phyloP scores from a whole-genome alignment of 306 rosid genomes.

The Hylodesmum podocarpum region DNA sequence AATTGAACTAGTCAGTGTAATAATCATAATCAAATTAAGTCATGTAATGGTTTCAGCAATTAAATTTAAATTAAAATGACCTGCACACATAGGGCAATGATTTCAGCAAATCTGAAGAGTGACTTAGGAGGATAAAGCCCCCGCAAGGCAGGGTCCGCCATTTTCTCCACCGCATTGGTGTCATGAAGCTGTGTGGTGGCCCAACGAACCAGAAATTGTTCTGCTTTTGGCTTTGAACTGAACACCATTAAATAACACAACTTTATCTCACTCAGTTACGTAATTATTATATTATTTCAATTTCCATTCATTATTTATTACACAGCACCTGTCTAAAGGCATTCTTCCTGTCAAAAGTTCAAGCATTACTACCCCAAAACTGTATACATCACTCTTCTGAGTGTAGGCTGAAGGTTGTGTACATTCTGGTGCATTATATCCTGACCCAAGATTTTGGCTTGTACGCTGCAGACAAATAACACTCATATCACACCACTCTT shows the following conservation, averaged over 20 bases:
- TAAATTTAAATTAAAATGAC: conserved; percentile 38
- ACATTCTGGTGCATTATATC: conserved; percentile 95
- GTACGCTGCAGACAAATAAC: conserved; percentile 45
- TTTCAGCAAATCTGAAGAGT: conserved; percentile 76
- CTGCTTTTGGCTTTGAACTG: conserved; percentile 60
- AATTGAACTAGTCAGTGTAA: no score
- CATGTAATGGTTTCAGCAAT: not conserved
- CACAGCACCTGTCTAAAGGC: conserved; percentile 74
- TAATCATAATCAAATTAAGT: not conserved
- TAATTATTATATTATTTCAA: no score
- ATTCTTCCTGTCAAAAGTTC: conserved; percentile 83
- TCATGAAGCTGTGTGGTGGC: conserved; percentile 84
- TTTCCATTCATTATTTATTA: no score
- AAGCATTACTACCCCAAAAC: conserved; percentile 90
- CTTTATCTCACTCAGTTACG: no score
- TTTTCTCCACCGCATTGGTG: conserved; percentile 57
- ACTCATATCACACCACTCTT: not conserved
- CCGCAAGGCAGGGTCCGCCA: conserved; percentile 81
- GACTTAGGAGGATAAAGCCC: conserved; percentile 93
- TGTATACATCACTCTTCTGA: conserved; percentile 75
- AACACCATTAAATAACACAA: not conserved
- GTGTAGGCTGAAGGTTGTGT: conserved; percentile 61
- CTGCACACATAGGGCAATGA: conserved; percentile 77
- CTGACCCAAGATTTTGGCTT: conserved; percentile 67
- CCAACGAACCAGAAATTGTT: conserved; percentile 80